Conservation (phyloP, 768 basidiomycete species). For the Suillus cothurnatus region DNA sequence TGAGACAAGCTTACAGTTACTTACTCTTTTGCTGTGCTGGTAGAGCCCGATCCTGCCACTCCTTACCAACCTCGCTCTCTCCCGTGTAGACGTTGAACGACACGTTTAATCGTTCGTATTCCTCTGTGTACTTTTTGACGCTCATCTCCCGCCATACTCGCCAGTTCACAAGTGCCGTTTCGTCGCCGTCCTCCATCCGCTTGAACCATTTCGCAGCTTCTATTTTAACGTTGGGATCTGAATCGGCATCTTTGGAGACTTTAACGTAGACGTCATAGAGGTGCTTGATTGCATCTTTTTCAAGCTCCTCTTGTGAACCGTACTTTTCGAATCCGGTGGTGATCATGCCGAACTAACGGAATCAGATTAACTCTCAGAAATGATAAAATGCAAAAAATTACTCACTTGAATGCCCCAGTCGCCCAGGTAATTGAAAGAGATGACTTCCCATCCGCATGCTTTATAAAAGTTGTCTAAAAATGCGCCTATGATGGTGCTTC, state of each 20-base stretch:
- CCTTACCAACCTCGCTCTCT: slow-evolving; percentile 78
- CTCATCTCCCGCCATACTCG: slow-evolving; percentile 90
- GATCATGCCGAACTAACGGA: slow-evolving; percentile 75
- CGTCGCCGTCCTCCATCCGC: slow-evolving; percentile 93
- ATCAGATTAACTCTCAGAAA: not conserved
- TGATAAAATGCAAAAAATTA: not conserved
- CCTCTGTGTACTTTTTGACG: slow-evolving; percentile 84
- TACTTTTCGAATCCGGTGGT: slow-evolving; percentile 92
- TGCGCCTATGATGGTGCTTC: slow-evolving; percentile 98
- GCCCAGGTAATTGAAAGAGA: slow-evolving; percentile 91
- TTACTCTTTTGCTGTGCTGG: too few relatives aligned
- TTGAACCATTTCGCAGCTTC: slow-evolving; percentile 89
- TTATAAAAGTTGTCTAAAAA: slow-evolving; percentile 91
- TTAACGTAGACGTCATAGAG: slow-evolving; percentile 94
- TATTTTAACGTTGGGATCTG: slow-evolving; percentile 71
- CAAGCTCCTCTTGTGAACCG: slow-evolving; percentile 80
- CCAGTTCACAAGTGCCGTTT: slow-evolving; percentile 85
- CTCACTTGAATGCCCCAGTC: slow-evolving; percentile 98
- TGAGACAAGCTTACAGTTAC: too few relatives aligned
- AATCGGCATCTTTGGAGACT: slow-evolving; percentile 83
- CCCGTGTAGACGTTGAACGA: slow-evolving; percentile 91
- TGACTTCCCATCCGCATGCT: slow-evolving; percentile 91
- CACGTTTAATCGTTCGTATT: slow-evolving; percentile 89
- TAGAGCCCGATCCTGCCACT: slow-evolving; percentile 76
- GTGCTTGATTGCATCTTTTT: slow-evolving; percentile 91